Conservation (phyloP, 148 eudicot species). For the Limonium bicolor region DNA sequence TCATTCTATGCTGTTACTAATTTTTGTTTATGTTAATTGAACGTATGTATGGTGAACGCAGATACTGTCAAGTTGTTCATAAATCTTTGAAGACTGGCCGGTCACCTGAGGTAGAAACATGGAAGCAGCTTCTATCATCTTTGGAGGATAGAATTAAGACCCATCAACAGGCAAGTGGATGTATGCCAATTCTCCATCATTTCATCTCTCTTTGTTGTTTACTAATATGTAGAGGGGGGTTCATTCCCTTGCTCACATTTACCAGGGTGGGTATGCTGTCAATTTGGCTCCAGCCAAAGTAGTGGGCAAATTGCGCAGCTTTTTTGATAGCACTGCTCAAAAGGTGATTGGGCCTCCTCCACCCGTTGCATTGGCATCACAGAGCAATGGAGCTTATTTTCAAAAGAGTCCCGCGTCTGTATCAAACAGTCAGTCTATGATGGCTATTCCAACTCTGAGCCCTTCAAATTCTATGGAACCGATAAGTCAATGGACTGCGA, state of each 20-base stretch:
- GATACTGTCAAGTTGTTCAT: conserved; percentile 67
- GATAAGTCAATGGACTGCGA: conserved; percentile 30
- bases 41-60: conserved; percentile 17
- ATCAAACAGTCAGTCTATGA: conserved; percentile 65
- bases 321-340: conserved; percentile 75
- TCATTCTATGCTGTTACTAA: too few relatives aligned
- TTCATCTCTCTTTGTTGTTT: neutral
- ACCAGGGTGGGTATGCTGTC: conserved; percentile 70
- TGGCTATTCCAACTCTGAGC: conserved; percentile 81
- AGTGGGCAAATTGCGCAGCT: conserved; percentile 54
- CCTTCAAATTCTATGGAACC: conserved; percentile 52
- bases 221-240: too few relatives aligned
- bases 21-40: conserved; percentile 6
- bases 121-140: conserved; percentile 51
- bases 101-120: conserved; percentile 53
- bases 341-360: conserved; percentile 90
- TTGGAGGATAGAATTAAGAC: conserved; percentile 69
- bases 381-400: conserved; percentile 22
- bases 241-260: conserved; percentile 4
- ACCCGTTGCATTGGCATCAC: conserved; percentile 31
- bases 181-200: neutral
- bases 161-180: conserved; percentile 52
- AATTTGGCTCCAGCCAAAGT: conserved; percentile 66
- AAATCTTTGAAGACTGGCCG: conserved; percentile 68
- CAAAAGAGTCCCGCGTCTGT: conserved; percentile 44